phyloP scores from a whole-genome alignment of 2,329 filamentous ascomycete species.

The Fusarium praegraminearum region DNA sequence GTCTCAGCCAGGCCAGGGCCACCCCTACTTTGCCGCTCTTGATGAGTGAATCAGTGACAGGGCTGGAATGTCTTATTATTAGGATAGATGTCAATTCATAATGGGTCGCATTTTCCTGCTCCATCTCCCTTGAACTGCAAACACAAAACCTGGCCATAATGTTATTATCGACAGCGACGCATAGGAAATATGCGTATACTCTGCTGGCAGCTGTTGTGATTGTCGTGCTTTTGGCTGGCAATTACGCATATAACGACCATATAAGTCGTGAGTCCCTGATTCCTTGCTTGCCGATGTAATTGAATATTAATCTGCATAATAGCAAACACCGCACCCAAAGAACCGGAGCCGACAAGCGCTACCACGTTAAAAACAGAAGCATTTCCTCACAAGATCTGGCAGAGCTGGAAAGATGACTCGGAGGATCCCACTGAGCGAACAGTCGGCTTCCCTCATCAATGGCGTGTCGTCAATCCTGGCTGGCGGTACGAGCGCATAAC shows the following conservation, averaged over 20 bases:
- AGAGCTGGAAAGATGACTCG: constrained; percentile 50
- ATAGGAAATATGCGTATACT: constrained; percentile 17
- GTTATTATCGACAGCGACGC: constrained; percentile 1
- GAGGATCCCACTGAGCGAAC: constrained; percentile 47
- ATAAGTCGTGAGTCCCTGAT: constrained; percentile 12
- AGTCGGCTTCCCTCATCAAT: constrained; percentile 46
- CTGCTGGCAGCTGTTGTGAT: constrained; percentile 10
- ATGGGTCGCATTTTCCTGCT: background rate
- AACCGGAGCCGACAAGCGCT: background rate
- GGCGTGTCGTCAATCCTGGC: constrained; percentile 42
- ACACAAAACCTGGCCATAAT: background rate
- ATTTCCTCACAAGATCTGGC: constrained; percentile 49
- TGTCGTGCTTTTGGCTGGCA: constrained; percentile 10
- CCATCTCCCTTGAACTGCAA: background rate
- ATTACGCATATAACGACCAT: constrained; percentile 24
- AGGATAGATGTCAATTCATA: background rate
- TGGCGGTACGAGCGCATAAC: constrained; percentile 49
- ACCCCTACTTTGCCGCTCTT: background rate
- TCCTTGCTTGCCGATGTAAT: background rate
- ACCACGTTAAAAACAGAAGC: constrained; percentile 1
- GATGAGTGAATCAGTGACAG: background rate
- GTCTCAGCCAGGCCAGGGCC: constrained; percentile 5
- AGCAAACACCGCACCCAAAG: constrained; percentile 4
- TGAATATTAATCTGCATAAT: constrained; percentile 3
- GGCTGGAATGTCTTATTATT: constrained; percentile 7